Percentiles rank a stretch among this genome's conserved stretches.
phyloP scores from a whole-genome alignment of 2,329 filamentous ascomycete genomes.

The Phialophora tarda region DNA sequence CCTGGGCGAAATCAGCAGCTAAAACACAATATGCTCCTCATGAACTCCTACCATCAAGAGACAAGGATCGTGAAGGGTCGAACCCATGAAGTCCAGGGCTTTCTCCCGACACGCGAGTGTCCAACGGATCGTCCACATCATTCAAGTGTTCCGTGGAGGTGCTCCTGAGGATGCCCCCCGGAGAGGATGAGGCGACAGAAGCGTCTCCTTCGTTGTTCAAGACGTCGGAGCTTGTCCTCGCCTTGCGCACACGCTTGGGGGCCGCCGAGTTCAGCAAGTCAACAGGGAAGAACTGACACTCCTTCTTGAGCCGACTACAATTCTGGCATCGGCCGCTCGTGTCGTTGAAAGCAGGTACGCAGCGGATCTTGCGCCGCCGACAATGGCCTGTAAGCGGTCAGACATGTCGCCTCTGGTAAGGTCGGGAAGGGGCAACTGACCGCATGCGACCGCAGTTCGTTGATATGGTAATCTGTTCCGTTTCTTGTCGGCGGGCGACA shows the following conservation, averaged over 20 bases:
- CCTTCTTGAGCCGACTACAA: constrained; percentile 92
- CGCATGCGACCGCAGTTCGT: constrained; percentile 90
- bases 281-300: constrained; percentile 90
- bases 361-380: constrained; percentile 90
- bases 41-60: constrained; percentile 21
- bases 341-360: constrained; percentile 76
- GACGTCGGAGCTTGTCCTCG: constrained; percentile 51
- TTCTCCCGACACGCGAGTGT: constrained; percentile 22
- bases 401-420: constrained; percentile 20
- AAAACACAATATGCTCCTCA: constrained; percentile 2
- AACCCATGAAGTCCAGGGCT: constrained; percentile 27
- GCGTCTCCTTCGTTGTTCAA: constrained; percentile 50
- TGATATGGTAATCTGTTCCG: constrained; percentile 96
- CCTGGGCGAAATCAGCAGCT: constrained; percentile 25
- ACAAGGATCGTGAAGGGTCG: constrained; percentile 22
- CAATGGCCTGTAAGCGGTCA: constrained; percentile 72
- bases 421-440: constrained; percentile 63
- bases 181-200: constrained; percentile 58
- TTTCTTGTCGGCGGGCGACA: constrained; percentile 65
- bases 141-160: constrained; percentile 31
- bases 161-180: constrained; percentile 34
- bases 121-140: constrained; percentile 12
- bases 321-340: constrained; percentile 80
- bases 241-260: constrained; percentile 54
- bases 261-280: constrained; percentile 69